Evolutionary conservation across 2,329 filamentous ascomycete genomes (phyloP).

Genomic region (Ustulina deusta): DNA sequence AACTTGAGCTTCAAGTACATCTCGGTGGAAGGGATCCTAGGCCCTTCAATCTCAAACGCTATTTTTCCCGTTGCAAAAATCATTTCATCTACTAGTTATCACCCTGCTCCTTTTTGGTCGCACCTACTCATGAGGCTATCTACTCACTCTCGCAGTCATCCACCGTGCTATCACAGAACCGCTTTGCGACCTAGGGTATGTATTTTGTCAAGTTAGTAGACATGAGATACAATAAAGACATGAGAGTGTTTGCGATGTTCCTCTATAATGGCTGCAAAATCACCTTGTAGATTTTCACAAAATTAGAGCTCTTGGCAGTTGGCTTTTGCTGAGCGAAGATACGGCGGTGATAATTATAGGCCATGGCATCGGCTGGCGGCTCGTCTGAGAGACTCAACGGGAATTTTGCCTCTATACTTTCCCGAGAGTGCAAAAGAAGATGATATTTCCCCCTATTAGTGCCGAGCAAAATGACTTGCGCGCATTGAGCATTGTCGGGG

Average conservation of each 20-base stretch:
- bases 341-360: neutral
- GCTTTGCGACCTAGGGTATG: neutral
- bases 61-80: too few species aligned
- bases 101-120: too few species aligned
- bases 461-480: conserved; percentile 2
- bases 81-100: too few species aligned
- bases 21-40: too few species aligned
- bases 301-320: neutral
- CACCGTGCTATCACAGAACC: neutral
- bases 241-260: conserved; percentile 22
- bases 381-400: conserved; percentile 10
- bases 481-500: neutral
- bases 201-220: conserved; percentile 13
- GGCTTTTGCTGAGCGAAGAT: conserved; percentile 4
- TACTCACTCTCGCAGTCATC: conserved; percentile 5
- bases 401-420: conserved; percentile 11
- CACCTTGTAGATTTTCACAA: conserved; percentile 9
- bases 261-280: conserved; percentile 16
- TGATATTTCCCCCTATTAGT: conserved; percentile 9
- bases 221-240: conserved; percentile 7
- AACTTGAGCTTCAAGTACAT: too few species aligned
- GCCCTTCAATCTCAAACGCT: too few species aligned
- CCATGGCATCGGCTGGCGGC: neutral
- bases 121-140: too few species aligned
- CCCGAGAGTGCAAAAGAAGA: neutral